Evolutionary conservation across 306 rosid species (phyloP), one percentile per base, ranked within the genome.

Genomic region (Malus fusca): DNA sequence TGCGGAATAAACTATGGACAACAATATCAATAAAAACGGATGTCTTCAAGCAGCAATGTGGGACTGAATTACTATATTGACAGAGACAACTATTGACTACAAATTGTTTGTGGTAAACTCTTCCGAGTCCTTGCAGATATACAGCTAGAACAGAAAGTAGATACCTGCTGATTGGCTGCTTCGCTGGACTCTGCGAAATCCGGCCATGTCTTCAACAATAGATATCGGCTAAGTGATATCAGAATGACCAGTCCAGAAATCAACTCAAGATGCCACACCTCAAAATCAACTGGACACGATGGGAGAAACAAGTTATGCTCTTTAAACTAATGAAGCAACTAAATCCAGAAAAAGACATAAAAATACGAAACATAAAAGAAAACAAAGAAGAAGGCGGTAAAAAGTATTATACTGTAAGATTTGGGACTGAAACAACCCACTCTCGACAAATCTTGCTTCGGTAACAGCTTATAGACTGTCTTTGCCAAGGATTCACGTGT

Each of bases 241-340:
- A 89, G 68, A 28, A 90, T 73, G 26, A 95, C 96, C 58, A 88
- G 74, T 85, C 93, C 97, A 12, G 79, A 79, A 65, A 95, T 88
- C 91, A 95, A 85, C 98, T 90, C 88, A 84, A 95, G 91, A 83
- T 95, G 97, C 97, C 97, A 84, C 83, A 79, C 75, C 89, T 95
- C 97, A 76, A 92, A 95, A 84, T 83, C 89, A 90, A 90, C 97
- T 90, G 93, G 77, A 82, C 64, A 74, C 35, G 70, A 62, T n/a
- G 63, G 71, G 72, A 30, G 61, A 28, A 74, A 75, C 55, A 11
- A 42, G 74, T 71, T 69, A 23, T 37, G 7, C 31, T 59, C 66
- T 73, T 76, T 44, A 72, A 74, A 72, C 48, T 21, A 66, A 75
- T 31, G 74, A 48, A 63, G 37, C 35, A 56, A 30, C 35, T 62